Evolutionary conservation across 2,329 filamentous ascomycete genomes (phyloP), one percentile per base, ranked within the genome.

Genomic region (Colletotrichum sublineola): DNA sequence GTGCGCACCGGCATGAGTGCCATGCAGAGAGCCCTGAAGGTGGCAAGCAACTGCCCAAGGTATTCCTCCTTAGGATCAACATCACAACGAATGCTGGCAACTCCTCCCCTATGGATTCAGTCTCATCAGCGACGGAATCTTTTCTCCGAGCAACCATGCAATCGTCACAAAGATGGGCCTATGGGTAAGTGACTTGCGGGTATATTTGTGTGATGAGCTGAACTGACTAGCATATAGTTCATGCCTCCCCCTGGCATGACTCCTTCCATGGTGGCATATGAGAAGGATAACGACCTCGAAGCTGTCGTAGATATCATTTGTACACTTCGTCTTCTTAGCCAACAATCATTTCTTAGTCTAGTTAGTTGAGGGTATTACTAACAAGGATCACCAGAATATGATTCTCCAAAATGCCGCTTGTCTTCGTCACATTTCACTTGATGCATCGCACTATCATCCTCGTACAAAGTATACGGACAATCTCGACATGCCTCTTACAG

Each of bases 141-240:
- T 89, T 74, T 82, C 84, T 0, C 86, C 89, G 75, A 84, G 82
- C 29, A 87, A 85, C 70, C 81, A 88, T 15, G 87, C 86, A 42
- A 85, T 89, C 46, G 84, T 88, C 8, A 86, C 85, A 3, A 88
- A 89, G 77, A 86, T 89, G 82, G 87, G 87, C 0, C 82, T 89
- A 65, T 78, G 79, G 66, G 67, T 68, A 31, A 58, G 67, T 67
- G 5, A 33, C 12, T 36, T 15, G n/a, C n/a, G 11, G 31, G 31
- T 5, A 11, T n/a, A 8, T n/a, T 31, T 7, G n/a, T 29, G 42
- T 6, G 36, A 7, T 24, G 31, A 42, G 5, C 24, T 52, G 15
- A 29, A 12, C 40, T 24, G 40, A 50, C 58, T 33, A 33, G 46
- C 15, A 12, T 15, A 14, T 20, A 63, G 69, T 74, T 81, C 68